A percentile compares a stretch with the other conserved stretches of the same genome.
These are phyloP conservation scores for Fusarium brevicatenulatum DNA, from an alignment of 2,329 filamentous ascomycete genomes.

Conservation along the genomic window DNA sequence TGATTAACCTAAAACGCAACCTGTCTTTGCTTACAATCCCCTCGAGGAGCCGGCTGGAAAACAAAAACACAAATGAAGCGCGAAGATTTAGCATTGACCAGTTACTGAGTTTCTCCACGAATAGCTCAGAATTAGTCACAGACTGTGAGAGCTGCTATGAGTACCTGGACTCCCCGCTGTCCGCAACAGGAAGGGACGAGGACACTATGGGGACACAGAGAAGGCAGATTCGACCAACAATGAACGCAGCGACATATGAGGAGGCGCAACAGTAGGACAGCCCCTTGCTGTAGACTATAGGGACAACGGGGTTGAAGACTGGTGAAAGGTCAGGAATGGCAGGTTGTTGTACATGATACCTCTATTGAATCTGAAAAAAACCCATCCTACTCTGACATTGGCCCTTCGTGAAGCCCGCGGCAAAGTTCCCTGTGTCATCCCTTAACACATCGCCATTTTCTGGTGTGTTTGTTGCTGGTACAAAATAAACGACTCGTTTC, in stretches of 20 bases:
- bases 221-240: slow-evolving; percentile 17
- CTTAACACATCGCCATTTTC: slow-evolving; percentile 39
- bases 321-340: slow-evolving; percentile 14
- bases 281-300: slow-evolving; percentile 4
- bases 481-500: slow-evolving; percentile 29
- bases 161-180: slow-evolving; percentile 34
- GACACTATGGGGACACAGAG: slow-evolving; percentile 23
- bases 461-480: slow-evolving; percentile 39
- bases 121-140: slow-evolving; percentile 24
- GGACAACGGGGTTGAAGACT: background rate
- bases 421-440: slow-evolving; percentile 31
- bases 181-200: slow-evolving; percentile 38
- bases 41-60: slow-evolving; percentile 2
- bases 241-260: slow-evolving; percentile 14
- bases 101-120: slow-evolving; percentile 19
- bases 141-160: slow-evolving; percentile 35
- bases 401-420: slow-evolving; percentile 38
- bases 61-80: background rate
- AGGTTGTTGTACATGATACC: slow-evolving; percentile 50
- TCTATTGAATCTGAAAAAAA: slow-evolving; percentile 46
- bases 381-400: slow-evolving; percentile 43
- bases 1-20: slow-evolving; percentile 36
- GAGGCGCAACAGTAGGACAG: slow-evolving; percentile 26
- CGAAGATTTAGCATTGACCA: slow-evolving; percentile 35
- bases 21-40: slow-evolving; percentile 20